A percentile compares a stretch with the other conserved stretches of the same genome.
Evolutionary conservation across 2,329 filamentous ascomycete species (phyloP).

Genomic region (Pyricularia pennisetigena): DNA sequence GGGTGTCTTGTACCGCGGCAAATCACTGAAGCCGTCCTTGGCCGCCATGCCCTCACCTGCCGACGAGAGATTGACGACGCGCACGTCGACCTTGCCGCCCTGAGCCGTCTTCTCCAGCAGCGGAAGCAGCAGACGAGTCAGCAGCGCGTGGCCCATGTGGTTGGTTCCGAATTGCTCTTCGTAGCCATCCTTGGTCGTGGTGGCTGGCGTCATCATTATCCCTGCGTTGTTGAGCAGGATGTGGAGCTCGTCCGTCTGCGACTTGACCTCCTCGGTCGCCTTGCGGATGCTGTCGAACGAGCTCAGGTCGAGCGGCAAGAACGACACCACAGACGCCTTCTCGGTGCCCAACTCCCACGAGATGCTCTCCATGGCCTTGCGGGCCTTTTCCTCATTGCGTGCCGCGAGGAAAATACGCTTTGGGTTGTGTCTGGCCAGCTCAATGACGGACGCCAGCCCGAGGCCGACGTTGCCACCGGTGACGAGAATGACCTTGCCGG

Average conservation of each 20-base stretch:
- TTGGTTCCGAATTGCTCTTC: constrained; percentile 38
- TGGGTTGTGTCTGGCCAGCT: constrained; percentile 28
- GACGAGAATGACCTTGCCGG: constrained; percentile 32
- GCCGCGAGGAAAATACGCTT: constrained; percentile 19
- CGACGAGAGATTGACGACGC: constrained; percentile 15
- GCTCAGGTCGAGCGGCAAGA: not conserved
- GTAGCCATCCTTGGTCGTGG: constrained; percentile 30
- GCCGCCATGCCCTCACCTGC: constrained; percentile 9
- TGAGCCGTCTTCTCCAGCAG: constrained; percentile 14
- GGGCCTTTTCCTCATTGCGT: constrained; percentile 36
- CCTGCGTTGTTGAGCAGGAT: constrained; percentile 37
- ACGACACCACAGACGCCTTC: not conserved
- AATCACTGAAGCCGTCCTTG: constrained; percentile 7
- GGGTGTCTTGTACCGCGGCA: constrained; percentile 10
- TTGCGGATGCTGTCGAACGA: constrained; percentile 18
- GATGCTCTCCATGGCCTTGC: constrained; percentile 29
- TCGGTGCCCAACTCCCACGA: constrained; percentile 7
- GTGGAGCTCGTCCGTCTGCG: constrained; percentile 24
- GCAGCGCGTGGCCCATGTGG: constrained; percentile 34
- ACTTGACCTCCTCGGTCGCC: constrained; percentile 26
- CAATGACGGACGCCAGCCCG: constrained; percentile 32
- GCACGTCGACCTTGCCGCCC: constrained; percentile 11
- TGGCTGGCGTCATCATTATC: constrained; percentile 25
- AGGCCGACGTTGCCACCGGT: constrained; percentile 40
- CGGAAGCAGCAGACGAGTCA: constrained; percentile 25